These are phyloP conservation scores for Aquanectria penicillioides DNA, from an alignment of 2,329 filamentous ascomycete species.

Conservation along the genomic window DNA sequence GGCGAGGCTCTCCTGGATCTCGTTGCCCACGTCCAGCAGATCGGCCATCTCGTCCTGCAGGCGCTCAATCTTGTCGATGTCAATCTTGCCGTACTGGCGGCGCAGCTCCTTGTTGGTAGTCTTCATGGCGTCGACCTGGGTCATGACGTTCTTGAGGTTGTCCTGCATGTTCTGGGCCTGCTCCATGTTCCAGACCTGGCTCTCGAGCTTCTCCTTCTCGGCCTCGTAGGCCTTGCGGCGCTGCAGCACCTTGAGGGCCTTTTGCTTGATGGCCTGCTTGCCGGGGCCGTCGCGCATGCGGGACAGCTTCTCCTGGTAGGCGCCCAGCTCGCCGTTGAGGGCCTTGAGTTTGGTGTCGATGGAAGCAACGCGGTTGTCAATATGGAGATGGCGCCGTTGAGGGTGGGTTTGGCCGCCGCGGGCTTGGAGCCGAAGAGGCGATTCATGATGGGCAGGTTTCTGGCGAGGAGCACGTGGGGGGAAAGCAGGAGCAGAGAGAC, in stretches of 20 bases:
- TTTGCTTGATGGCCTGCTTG: slow-evolving; percentile 91
- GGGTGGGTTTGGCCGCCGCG: slow-evolving; percentile 88
- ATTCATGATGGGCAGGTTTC: slow-evolving; percentile 74
- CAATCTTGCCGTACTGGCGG: slow-evolving; percentile 96
- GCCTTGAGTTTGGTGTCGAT: slow-evolving; percentile 96
- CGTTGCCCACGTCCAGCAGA: slow-evolving; percentile 95
- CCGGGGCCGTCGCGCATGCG: slow-evolving; percentile 97
- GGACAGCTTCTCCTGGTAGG: slow-evolving; percentile 86
- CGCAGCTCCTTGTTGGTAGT: slow-evolving; percentile 92
- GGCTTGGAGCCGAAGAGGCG: slow-evolving; percentile 92
- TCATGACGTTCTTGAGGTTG: slow-evolving; percentile 98
- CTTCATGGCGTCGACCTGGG: slow-evolving; percentile 97
- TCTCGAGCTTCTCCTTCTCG: slow-evolving; percentile 92
- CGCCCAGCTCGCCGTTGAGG: slow-evolving; percentile 87
- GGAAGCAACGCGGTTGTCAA: slow-evolving; percentile 83
- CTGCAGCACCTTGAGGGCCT: slow-evolving; percentile 93
- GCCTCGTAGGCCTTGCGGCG: slow-evolving; percentile 93
- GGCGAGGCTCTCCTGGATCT: slow-evolving; percentile 95
- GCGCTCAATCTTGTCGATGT: slow-evolving; percentile 96
- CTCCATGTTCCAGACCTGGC: slow-evolving; percentile 99
- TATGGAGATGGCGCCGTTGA: slow-evolving; percentile 82
- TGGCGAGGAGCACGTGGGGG: background rate
- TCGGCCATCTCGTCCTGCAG: slow-evolving; percentile 99
- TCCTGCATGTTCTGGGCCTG: slow-evolving; percentile 98
- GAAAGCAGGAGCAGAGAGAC: too few species aligned